phyloP scores from a whole-genome alignment of 768 basidiomycete species.

The Coprinopsis sp. region DNA sequence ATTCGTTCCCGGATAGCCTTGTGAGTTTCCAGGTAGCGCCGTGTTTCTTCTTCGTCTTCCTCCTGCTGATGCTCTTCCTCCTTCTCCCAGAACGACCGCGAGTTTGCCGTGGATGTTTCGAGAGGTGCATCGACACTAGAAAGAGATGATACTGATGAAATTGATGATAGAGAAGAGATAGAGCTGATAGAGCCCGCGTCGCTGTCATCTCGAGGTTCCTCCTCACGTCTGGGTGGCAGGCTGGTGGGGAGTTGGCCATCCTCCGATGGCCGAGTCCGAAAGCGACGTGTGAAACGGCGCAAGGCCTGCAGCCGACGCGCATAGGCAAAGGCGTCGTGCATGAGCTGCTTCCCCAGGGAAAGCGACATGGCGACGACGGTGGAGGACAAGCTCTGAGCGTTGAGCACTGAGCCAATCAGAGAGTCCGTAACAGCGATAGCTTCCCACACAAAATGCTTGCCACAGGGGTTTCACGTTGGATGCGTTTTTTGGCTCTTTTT shows the following conservation, averaged over 20 bases:
- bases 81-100: neutral
- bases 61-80: neutral
- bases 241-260: neutral
- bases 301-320: neutral
- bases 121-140: neutral
- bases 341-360: neutral
- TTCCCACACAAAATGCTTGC: neutral
- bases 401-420: neutral
- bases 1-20: neutral
- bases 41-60: neutral
- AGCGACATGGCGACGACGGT: neutral
- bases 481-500: neutral
- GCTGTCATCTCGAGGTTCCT: neutral
- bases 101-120: neutral
- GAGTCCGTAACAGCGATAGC: neutral
- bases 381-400: neutral
- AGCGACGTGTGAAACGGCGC: neutral
- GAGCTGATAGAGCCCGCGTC: neutral
- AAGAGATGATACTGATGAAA: neutral
- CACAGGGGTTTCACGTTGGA: slow-evolving; percentile 2
- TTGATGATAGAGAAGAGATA: neutral
- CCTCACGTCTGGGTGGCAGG: neutral
- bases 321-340: neutral
- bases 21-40: neutral
- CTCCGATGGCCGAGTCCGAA: neutral